Conservation (phyloP, 192 early-diverging fungal genomes). For the Coemansia sp. region DNA sequence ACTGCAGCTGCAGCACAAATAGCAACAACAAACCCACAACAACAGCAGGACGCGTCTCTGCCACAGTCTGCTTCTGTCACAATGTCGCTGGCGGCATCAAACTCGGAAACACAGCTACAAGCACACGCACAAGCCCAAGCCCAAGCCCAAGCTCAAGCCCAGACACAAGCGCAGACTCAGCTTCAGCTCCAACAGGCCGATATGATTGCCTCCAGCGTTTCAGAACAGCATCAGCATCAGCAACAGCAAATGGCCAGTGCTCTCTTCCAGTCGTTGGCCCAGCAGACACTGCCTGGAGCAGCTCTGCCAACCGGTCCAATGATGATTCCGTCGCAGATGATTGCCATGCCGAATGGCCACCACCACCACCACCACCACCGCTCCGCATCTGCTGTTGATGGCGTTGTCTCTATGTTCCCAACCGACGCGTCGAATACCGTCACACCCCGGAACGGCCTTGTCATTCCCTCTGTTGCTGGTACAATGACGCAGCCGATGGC, state of each 20-base stretch:
- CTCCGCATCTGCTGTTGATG: constrained; percentile 25
- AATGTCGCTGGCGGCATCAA: too few relatives aligned
- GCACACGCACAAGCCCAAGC: not conserved
- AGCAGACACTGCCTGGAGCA: not conserved
- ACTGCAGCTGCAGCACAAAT: too few relatives aligned
- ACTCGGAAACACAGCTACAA: too few relatives aligned
- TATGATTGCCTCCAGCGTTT: too few relatives aligned
- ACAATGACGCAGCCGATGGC: constrained; percentile 8
- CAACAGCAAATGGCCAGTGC: constrained; percentile 1
- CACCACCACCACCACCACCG: too few relatives aligned
- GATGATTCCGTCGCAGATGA: constrained; percentile 1
- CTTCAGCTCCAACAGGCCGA: not conserved
- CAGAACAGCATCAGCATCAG: not conserved
- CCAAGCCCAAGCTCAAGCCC: constrained; percentile 1
- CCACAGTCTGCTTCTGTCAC: too few relatives aligned
- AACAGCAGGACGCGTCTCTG: too few relatives aligned
- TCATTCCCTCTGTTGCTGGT: not conserved
- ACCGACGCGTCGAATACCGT: constrained; percentile 7
- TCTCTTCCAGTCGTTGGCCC: not conserved
- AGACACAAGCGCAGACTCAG: constrained; percentile 1
- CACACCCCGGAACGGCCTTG: constrained; percentile 17
- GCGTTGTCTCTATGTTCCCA: constrained; percentile 28
- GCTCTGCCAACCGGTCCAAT: not conserved
- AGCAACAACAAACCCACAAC: too few relatives aligned
- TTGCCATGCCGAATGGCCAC: constrained; percentile 17